These are phyloP conservation scores for Pseudogymnoascus sp. DNA, from an alignment of 2,329 filamentous ascomycete species.

Conservation along the genomic window DNA sequence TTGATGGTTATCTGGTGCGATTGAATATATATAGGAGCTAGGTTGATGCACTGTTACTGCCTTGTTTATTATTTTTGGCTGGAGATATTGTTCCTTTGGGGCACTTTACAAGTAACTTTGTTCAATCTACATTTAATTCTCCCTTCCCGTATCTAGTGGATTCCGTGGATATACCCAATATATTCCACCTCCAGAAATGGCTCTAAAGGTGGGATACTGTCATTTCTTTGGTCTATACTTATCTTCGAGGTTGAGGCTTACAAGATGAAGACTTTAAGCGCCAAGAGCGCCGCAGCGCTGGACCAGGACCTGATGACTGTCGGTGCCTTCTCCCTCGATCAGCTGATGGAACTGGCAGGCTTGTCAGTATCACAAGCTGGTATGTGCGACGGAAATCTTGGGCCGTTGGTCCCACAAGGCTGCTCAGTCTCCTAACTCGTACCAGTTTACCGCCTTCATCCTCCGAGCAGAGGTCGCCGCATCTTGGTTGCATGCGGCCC, in stretches of 20 bases:
- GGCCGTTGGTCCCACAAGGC: neutral
- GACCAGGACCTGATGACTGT: conserved; percentile 91
- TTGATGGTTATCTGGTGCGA: neutral
- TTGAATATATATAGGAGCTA: neutral
- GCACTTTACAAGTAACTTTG: neutral
- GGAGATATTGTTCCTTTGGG: neutral
- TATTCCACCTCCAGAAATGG: conserved; percentile 2
- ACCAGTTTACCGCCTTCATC: conserved; percentile 79
- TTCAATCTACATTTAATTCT: neutral
- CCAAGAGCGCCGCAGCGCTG: conserved; percentile 79
- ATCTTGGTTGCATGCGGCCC: conserved; percentile 89
- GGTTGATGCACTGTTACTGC: neutral
- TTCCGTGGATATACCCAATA: neutral
- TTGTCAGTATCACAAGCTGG: conserved; percentile 87
- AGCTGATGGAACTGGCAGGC: conserved; percentile 94
- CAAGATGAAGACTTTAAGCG: conserved; percentile 63
- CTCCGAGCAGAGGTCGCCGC: conserved; percentile 58
- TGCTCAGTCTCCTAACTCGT: neutral
- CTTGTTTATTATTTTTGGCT: neutral
- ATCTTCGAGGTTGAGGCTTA: neutral
- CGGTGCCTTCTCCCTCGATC: conserved; percentile 84
- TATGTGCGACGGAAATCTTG: conserved; percentile 31
- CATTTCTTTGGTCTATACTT: neutral
- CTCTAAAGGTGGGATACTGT: conserved; percentile 9
- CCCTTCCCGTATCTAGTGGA: neutral